Percentiles rank a stretch among this genome's conserved stretches.
Evolutionary conservation across 441 rosid genomes (phyloP).

Genomic region (Metrosideros polymorpha): DNA sequence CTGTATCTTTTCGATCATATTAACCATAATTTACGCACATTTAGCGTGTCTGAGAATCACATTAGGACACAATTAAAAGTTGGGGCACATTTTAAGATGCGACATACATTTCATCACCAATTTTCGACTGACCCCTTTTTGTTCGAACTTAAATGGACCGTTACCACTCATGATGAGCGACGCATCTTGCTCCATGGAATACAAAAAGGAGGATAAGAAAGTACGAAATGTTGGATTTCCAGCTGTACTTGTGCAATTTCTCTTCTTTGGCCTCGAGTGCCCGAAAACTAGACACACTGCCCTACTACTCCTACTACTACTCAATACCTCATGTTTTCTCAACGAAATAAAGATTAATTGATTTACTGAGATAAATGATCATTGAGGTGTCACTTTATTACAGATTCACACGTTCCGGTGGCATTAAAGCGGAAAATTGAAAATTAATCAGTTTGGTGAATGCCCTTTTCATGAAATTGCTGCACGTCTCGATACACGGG

Average conservation of each 20-base stretch:
- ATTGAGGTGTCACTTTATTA: neutral
- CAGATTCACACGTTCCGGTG: too few relatives aligned
- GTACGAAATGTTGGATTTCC: neutral
- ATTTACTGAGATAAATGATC: neutral
- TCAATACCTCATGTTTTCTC: neutral
- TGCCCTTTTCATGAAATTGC: neutral
- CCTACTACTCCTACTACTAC: neutral
- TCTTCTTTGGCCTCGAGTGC: neutral
- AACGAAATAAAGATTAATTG: neutral
- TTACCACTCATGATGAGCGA: neutral
- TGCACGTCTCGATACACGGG: neutral
- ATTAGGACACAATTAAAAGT: neutral
- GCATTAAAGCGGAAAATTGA: neutral
- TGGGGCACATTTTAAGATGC: neutral
- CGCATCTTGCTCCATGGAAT: neutral
- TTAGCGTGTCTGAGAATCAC: neutral
- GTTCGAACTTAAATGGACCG: neutral
- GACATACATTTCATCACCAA: neutral
- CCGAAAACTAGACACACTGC: neutral
- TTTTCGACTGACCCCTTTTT: neutral
- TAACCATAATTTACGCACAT: neutral
- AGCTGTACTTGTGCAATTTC: neutral
- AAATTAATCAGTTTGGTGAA: neutral
- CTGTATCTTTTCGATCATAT: neutral
- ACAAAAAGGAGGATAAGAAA: neutral